Base-by-base conservation (phyloP, 768 basidiomycete species). In the Pisolithus orientalis region DNA sequence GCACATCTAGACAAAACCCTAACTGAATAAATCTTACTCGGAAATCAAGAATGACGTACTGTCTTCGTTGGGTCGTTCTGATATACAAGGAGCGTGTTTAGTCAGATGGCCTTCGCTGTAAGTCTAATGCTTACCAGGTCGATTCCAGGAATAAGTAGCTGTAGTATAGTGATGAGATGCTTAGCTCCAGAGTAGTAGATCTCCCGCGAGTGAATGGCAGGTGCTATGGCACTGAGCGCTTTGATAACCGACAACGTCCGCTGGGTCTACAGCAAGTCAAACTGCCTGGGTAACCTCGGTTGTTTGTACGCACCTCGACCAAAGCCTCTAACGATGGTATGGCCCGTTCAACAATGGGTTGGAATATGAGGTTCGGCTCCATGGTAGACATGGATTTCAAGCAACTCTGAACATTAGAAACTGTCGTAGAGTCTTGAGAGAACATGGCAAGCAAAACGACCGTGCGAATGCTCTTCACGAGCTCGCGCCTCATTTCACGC, bases 371-470 rank as follows among this genome's bases (percentile, higher is more conserved):
- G 16, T 77, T 74, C 0, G 95, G 91, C 61, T 96, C 93, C 6
- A 92, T 74, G 51, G 87, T 72, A 1, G 89, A 83, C 71, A 97
- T 74, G 28, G 78, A 77, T 54, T 87, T 86, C 49, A 98, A 75
- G 5, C 90, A 80, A 16, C 81, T 80, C 62, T 94, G 90, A 0
- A 92, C 83, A 62, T 83, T 87, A n/a, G 79, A 78, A 60, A 89
- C 84, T n/a, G 87, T 83, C 10, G 87, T 63, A 2, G 84, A 73
- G 59, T 94, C 92, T 68, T 90, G 93, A 24, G 88, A 82, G 65
- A 90, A 91, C 88, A 98, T 94, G 6, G 92, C 83, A 10, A 96
- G 79, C 31, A 99, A 74, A 0, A 90, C 87, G 2, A 94, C 90
- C 5, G 92, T 96, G 46, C 88, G 80, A 31, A 97, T 75, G 38